Evolutionary conservation across 2,329 filamentous ascomycete species (phyloP).

Genomic region (Alternaria sp.): DNA sequence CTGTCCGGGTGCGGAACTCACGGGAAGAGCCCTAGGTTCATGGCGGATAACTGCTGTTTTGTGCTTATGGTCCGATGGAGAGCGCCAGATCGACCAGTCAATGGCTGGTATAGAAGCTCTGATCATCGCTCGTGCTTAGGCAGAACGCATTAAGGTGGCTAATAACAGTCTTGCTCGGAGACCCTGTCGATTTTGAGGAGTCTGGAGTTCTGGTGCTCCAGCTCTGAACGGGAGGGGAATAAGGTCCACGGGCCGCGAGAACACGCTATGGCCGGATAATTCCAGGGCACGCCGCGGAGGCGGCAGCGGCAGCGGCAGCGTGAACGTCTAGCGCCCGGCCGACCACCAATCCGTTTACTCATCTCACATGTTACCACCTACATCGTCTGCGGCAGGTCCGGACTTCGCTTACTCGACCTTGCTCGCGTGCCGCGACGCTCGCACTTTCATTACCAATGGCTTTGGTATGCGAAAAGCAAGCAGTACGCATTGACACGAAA

Average conservation of each 20-base stretch:
- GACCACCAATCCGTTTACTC: slow-evolving; percentile 1
- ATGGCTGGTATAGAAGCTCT: not conserved
- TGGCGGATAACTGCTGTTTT: slow-evolving; percentile 1
- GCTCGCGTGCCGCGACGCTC: not conserved
- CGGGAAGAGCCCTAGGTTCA: not conserved
- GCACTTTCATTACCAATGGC: not conserved
- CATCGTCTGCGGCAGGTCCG: not conserved
- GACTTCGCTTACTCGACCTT: not conserved
- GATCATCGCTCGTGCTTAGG: not conserved
- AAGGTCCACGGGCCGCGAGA: slow-evolving; percentile 4
- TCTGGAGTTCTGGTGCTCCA: not conserved
- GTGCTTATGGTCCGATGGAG: slow-evolving; percentile 2
- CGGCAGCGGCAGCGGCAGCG: slow-evolving; percentile 1
- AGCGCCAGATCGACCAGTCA: not conserved
- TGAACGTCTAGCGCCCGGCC: slow-evolving; percentile 1
- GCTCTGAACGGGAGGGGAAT: slow-evolving; percentile 3
- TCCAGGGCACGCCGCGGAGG: not conserved
- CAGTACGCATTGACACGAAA: not conserved
- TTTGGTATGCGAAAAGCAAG: not conserved
- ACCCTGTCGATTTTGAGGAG: not conserved
- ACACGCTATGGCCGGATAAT: slow-evolving; percentile 9
- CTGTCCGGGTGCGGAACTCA: not conserved
- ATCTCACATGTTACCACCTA: slow-evolving; percentile 3
- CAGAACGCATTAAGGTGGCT: not conserved
- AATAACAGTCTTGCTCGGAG: not conserved